Conservation (phyloP, 1,284 basidiomycete genomes). For the Mycena sp. region DNA sequence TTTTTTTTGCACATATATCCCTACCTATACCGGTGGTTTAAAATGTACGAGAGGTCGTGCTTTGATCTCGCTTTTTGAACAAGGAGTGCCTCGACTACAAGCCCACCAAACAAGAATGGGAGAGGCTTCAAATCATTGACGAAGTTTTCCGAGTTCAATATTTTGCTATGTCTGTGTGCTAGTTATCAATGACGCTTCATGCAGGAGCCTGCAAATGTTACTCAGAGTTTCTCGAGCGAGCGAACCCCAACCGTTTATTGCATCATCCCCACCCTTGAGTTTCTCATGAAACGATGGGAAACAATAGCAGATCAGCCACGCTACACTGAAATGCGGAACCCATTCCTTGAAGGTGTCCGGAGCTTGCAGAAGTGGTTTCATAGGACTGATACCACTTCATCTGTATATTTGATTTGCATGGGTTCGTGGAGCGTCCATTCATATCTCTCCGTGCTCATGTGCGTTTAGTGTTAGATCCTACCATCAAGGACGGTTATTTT, state of each 20-base stretch:
- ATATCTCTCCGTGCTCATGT: conserved; percentile 12
- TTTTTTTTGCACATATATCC: too few species aligned
- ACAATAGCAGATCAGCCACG: conserved; percentile 22
- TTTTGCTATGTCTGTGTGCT: conserved; percentile 5
- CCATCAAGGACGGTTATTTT: conserved; percentile 32
- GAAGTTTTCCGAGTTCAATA: conserved; percentile 34
- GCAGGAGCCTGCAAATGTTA: conserved; percentile 32
- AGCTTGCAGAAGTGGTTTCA: conserved; percentile 40
- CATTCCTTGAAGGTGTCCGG: conserved; percentile 29
- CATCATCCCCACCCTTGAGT: conserved; percentile 40
- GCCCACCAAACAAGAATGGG: conserved; percentile 33
- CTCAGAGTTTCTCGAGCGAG: conserved; percentile 36
- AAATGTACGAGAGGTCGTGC: too few species aligned
- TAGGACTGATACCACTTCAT: conserved; percentile 18
- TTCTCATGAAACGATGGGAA: conserved; percentile 33
- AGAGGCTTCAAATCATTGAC: conserved; percentile 29
- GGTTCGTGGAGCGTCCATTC: conserved; percentile 9
- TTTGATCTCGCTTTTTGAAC: too few species aligned
- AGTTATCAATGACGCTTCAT: background rate
- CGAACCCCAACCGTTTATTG: conserved; percentile 36
- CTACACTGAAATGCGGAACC: conserved; percentile 8
- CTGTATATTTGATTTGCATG: conserved; percentile 36
- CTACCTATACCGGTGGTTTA: too few species aligned
- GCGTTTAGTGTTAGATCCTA: conserved; percentile 35
- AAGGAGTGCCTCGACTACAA: conserved; percentile 36